Evolutionary conservation across 768 basidiomycete species (phyloP), one percentile per base, ranked within the genome.

Genomic region (Solioccasus polychromus): DNA sequence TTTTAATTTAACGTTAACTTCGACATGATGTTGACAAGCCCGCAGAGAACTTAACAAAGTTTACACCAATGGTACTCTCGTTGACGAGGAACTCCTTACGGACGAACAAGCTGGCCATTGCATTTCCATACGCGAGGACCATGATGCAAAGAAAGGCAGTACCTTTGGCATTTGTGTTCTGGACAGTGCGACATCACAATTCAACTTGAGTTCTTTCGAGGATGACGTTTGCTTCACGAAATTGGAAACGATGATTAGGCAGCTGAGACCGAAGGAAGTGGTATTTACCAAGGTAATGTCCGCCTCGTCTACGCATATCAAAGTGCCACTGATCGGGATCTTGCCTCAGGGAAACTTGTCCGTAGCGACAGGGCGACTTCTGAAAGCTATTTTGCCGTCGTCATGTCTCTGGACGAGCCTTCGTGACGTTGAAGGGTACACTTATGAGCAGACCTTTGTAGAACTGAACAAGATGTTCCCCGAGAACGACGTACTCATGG

Each of bases 81-180:
- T 97, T 37, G 96, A 99, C 55, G 83, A 83, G 10, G 82, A 86
- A 36, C 82, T 95, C 45, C 74, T 98, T 25, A 85, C 79, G 1
- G 91, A 96, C 47, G 96, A 98, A 50, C 88, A 97, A 67, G 90
- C 92, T 0, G 92, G 90, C 4, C 96, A 99, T 60, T 98, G 95
- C 61, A 80, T 98, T 22, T 85, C 90, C 8, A 82, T 99, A 61
- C 85, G 84, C 7, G 89, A 91, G 59, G 72, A 67, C 22, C 53
- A 61, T 17, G 52, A 59, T 24, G 39, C 43, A 17, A 59, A 59
- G 35, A 59, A 58, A 29, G 71, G 75, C 15, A 78, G 81, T 42
- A 75, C 71, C 19, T 98, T 96, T 57, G 96, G 96, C 0, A 69
- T 97, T 32, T 95, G 91, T 60, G 83, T 93, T 8, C 67, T 98